A percentile compares a stretch with the other conserved stretches of the same genome.
Conservation (phyloP, 306 rosid species). For the Abrus pulchellus region DNA sequence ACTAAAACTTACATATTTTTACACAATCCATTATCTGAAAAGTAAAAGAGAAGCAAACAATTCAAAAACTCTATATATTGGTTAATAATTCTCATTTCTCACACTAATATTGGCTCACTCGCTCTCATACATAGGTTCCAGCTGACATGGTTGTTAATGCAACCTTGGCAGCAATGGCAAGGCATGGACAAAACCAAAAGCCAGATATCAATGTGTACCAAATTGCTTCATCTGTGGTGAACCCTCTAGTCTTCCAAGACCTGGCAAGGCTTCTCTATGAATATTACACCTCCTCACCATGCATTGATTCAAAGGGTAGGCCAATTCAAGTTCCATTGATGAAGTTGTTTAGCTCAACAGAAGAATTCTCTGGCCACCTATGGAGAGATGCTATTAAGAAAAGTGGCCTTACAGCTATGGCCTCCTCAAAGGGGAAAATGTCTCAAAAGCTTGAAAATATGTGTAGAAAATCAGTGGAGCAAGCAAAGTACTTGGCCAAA, state of each 20-base stretch:
- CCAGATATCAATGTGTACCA: slow-evolving; percentile 84
- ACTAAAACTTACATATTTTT: slow-evolving; percentile 13
- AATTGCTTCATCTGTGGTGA: slow-evolving; percentile 88
- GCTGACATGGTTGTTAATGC: slow-evolving; percentile 98
- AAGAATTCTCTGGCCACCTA: slow-evolving; percentile 84
- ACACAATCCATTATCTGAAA: not conserved
- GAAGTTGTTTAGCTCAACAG: slow-evolving; percentile 82
- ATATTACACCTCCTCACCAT: slow-evolving; percentile 78
- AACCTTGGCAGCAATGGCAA: slow-evolving; percentile 90
- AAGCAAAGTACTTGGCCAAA: slow-evolving; percentile 87
- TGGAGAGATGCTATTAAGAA: slow-evolving; percentile 78
- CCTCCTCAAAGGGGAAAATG: slow-evolving; percentile 61
- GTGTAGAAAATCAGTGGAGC: slow-evolving; percentile 87
- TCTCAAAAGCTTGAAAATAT: slow-evolving; percentile 73
- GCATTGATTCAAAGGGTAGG: slow-evolving; percentile 73
- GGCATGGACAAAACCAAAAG: slow-evolving; percentile 71
- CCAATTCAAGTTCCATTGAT: slow-evolving; percentile 81
- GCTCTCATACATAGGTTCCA: slow-evolving; percentile 67
- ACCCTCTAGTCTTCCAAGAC: slow-evolving; percentile 73
- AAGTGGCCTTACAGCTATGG: slow-evolving; percentile 63
- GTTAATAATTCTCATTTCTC: not conserved
- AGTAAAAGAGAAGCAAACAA: slow-evolving; percentile 18
- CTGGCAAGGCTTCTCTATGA: slow-evolving; percentile 71
- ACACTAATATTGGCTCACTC: slow-evolving; percentile 27
- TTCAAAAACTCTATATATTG: not conserved